These are phyloP conservation scores for Fusarium stilboides DNA, from an alignment of 2,329 filamentous ascomycete species.

Conservation along the genomic window DNA sequence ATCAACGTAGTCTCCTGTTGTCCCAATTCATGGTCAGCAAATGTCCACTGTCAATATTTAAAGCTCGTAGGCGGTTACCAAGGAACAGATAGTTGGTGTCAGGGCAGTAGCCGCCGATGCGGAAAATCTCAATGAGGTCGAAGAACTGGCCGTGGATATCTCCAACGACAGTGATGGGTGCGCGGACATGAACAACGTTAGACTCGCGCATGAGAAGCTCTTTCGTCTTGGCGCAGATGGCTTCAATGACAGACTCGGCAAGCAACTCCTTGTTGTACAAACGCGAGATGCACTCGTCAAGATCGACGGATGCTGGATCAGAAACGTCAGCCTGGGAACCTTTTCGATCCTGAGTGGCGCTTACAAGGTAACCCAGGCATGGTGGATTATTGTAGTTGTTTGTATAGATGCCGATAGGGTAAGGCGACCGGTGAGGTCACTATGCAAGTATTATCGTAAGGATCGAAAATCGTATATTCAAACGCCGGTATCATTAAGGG, in stretches of 20 bases:
- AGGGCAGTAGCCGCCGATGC: constrained; percentile 96
- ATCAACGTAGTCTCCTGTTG: constrained; percentile 93
- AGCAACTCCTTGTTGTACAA: constrained; percentile 98
- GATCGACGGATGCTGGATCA: constrained; percentile 86
- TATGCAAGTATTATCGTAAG: constrained; percentile 23
- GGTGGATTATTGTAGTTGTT: constrained; percentile 48
- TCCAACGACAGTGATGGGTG: constrained; percentile 96
- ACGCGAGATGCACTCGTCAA: constrained; percentile 97
- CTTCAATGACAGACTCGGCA: constrained; percentile 97
- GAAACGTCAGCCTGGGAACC: constrained; percentile 34
- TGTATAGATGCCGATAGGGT: constrained; percentile 8
- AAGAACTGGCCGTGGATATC: constrained; percentile 99
- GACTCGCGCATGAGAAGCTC: constrained; percentile 99
- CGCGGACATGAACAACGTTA: constrained; percentile 97
- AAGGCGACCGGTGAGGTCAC: constrained; percentile 14
- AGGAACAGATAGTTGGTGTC: constrained; percentile 99
- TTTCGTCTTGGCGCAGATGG: constrained; percentile 99
- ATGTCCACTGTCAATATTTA: constrained; percentile 3
- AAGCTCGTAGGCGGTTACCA: constrained; percentile 66
- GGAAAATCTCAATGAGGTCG: constrained; percentile 99
- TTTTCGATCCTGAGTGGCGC: constrained; percentile 43
- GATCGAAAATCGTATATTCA: constrained; percentile 28
- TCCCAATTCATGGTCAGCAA: constrained; percentile 26
- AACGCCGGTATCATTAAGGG: constrained; percentile 63
- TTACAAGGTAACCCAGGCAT: constrained; percentile 73